Evolutionary conservation across 148 eudicot genomes (phyloP).

Genomic region (Pharnaceum exiguum): DNA sequence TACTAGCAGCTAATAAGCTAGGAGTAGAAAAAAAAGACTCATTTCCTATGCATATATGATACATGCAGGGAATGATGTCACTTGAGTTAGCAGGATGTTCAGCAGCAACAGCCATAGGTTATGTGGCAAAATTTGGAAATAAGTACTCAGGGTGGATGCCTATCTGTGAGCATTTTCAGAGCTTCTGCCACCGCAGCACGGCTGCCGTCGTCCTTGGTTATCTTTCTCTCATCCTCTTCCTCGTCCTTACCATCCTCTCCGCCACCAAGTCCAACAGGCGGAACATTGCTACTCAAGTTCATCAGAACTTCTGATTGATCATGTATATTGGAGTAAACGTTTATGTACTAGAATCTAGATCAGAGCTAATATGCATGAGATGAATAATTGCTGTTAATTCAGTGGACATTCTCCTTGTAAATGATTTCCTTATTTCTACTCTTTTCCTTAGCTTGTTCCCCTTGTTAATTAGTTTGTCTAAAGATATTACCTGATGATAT

Average conservation of each 20-base stretch:
- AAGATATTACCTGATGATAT: no score
- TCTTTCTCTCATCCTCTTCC: conserved; percentile 19
- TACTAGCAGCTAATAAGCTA: not conserved
- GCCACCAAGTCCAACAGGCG: conserved; percentile 12
- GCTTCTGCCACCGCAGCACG: conserved; percentile 27
- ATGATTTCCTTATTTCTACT: no score
- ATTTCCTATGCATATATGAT: not conserved
- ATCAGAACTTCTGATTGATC: no score
- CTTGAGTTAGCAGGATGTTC: conserved; percentile 40
- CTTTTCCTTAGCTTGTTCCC: no score
- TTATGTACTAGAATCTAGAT: no score
- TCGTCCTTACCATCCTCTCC: conserved; percentile 28
- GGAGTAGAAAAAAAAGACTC: not conserved
- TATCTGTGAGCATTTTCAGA: conserved; percentile 34
- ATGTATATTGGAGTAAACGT: no score
- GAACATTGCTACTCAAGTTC: not conserved
- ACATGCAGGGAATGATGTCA: conserved; percentile 29
- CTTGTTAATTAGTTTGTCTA: no score
- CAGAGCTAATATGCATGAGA: no score
- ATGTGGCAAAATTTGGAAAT: conserved; percentile 37
- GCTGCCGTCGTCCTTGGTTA: conserved; percentile 24
- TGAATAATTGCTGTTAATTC: no score
- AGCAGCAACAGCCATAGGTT: conserved; percentile 51
- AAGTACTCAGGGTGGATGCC: conserved; percentile 47
- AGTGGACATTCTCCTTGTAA: no score